A percentile compares a stretch with the other conserved stretches of the same genome.
These are phyloP conservation scores for Fusarium illudens DNA, from an alignment of 2,329 filamentous ascomycete species.

Conservation along the genomic window DNA sequence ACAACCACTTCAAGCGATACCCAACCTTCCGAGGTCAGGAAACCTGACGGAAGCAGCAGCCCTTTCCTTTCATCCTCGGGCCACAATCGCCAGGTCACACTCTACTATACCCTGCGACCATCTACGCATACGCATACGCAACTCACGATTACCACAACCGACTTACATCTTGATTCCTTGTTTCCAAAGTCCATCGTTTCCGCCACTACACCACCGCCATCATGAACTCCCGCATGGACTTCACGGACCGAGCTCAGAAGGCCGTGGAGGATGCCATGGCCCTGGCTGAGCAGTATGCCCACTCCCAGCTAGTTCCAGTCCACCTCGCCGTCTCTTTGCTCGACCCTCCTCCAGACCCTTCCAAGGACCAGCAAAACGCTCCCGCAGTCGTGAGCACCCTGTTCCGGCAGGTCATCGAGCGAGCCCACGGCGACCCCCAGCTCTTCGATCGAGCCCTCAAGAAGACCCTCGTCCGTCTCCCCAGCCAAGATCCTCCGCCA, in stretches of 20 bases:
- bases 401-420: slow-evolving; percentile 93
- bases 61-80: slow-evolving; percentile 22
- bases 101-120: slow-evolving; percentile 1
- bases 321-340: slow-evolving; percentile 87
- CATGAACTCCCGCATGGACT: slow-evolving; percentile 84
- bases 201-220: slow-evolving; percentile 41
- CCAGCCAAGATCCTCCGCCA: slow-evolving; percentile 93
- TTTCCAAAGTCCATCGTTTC: slow-evolving; percentile 6
- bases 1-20: slow-evolving; percentile 34
- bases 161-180: slow-evolving; percentile 7
- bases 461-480: slow-evolving; percentile 87
- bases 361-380: slow-evolving; percentile 83
- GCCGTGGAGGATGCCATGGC: slow-evolving; percentile 88
- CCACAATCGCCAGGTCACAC: slow-evolving; percentile 6
- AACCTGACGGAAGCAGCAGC: slow-evolving; percentile 29
- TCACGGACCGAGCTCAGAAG: slow-evolving; percentile 92
- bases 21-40: slow-evolving; percentile 35
- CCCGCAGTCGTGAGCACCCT: slow-evolving; percentile 75
- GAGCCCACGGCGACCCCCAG: slow-evolving; percentile 91
- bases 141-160: background rate
- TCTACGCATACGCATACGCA: background rate
- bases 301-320: slow-evolving; percentile 88
- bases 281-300: slow-evolving; percentile 87
- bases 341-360: slow-evolving; percentile 77
- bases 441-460: slow-evolving; percentile 88